These are phyloP conservation scores for Cucurbita maxima DNA, from an alignment of 306 rosid genomes.

Conservation along the genomic window DNA sequence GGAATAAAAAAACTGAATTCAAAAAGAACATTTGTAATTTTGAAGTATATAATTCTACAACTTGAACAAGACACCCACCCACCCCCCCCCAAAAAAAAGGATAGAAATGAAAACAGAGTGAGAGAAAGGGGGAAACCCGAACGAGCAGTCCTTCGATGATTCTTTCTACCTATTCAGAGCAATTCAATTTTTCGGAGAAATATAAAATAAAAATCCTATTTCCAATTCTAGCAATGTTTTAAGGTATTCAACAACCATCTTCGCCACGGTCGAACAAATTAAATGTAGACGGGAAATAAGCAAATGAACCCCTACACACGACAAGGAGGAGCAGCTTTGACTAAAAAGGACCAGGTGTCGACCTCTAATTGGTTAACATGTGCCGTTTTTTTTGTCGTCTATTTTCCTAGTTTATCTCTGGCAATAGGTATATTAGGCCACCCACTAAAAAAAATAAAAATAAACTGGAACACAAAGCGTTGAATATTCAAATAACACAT, in stretches of 20 bases:
- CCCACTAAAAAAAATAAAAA: slow-evolving; percentile 1
- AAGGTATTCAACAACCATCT: background rate
- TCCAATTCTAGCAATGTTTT: background rate
- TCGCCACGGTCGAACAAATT: background rate
- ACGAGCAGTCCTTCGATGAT: background rate
- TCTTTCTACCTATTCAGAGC: background rate
- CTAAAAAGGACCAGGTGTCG: background rate
- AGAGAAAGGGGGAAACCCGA: background rate
- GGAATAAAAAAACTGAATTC: background rate
- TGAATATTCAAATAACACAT: background rate
- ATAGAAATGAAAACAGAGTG: background rate
- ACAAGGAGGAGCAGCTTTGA: background rate
- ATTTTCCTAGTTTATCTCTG: slow-evolving; percentile 2
- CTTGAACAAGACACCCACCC: background rate
- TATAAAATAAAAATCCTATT: background rate
- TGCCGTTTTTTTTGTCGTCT: slow-evolving; percentile 4
- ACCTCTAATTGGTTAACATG: slow-evolving; percentile 11
- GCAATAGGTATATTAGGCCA: slow-evolving; percentile 14
- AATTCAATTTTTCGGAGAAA: background rate
- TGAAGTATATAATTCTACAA: background rate
- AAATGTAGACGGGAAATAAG: background rate
- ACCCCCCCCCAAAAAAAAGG: background rate
- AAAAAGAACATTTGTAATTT: background rate
- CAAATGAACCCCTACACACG: background rate
- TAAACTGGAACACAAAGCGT: background rate